Evolutionary conservation across 169 alveolate species (phyloP), one percentile per base, ranked within the genome.

Genomic region (Plasmodium gallinaceum): DNA sequence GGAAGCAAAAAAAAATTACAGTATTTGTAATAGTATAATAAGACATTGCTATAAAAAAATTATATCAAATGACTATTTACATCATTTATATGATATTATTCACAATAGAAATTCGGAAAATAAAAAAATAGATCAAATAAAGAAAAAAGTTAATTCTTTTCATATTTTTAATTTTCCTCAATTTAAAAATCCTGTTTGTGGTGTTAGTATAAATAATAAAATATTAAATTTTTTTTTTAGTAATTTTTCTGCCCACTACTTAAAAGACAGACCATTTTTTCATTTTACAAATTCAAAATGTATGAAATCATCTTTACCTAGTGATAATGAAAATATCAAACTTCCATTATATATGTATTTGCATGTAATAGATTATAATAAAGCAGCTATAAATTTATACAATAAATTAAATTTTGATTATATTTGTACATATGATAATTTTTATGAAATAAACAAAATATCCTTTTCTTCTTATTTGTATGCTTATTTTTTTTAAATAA

Each of bases 331-430:
- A 42, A 46, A 68, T 80, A 37, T 16, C 5, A 0, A 51, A 16
- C 54, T 80, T 26, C 90, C 90, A 9, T 48, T 80, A 20, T 80
- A 80, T 32, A 68, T 80, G 37, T 80, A 80, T 46, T 61, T 80
- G 24, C 90, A 80, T 68, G 90, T 80, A 10, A 80, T 80, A 68
- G 83, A 80, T 69, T 80, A 80, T 48, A 80, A 80, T 46, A 68
- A 80, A 68, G 90, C 90, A 22, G 90, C 90, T 61, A 80, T 80
- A 37, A 80, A 80, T 80, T 48, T 80, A 51, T 80, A 80, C 20
- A 80, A 68, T 37, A 80, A 80, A 51, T 61, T 80, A 68, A 80
- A 58, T 48, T 80, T 80, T 72, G 90, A 80, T 57, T 68, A 80
- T 54, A 42, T 80, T n/a, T 57, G 62, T 46, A 80, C 80, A 14